Evolutionary conservation across 1,284 basidiomycete species (phyloP), one percentile per base, ranked within the genome.

Genomic region (Austroboletus rostrupii): DNA sequence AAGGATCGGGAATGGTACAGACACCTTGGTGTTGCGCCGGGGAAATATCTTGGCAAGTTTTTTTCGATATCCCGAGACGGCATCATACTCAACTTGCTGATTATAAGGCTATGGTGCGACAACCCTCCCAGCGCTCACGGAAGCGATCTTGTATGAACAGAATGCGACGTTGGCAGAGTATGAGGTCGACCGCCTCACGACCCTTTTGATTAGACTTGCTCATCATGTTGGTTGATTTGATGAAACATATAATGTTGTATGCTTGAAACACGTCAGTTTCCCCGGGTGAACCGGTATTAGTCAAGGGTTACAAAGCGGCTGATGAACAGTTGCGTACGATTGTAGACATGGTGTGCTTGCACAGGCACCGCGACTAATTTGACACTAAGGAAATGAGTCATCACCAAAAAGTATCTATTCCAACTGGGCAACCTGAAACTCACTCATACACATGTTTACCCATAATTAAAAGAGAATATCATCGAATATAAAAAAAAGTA

Each of bases 21-120:
- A 63, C 90, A 95, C 69, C 76, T 96, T 45, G 91, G 81, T 37
- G 90, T 94, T 33, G 90, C 92, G 6, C 94, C 95, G 8, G 94
- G 93, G 23, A 86, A 88, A 61, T 94, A 88, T 83, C 78, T 92
- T 28, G 90, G 92, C 87, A 57, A 57, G 77, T 71, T 13, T 13
- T 50, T 10, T 36, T 42, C 44, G 33, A 43, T 8, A 9, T 13
- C 38, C 20, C 3, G 16, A 13, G 20, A 39, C 42, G 31, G 23
- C 9, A 26, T 26, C 20, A 32, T 8, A 16, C 32, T 19, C 32
- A 17, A 20, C 57, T 8, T 49, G 49, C 14, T 21, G 42, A 12
- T 5, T 42, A 42, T 44, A 58, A 86, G 87, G 87, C 4, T 95
- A 96, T 62, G 92, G 91, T 29, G 90, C 90, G 9, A 92, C 90